Conservation (phyloP, 257 asterid species). For the Capsicum rhomboideum region DNA sequence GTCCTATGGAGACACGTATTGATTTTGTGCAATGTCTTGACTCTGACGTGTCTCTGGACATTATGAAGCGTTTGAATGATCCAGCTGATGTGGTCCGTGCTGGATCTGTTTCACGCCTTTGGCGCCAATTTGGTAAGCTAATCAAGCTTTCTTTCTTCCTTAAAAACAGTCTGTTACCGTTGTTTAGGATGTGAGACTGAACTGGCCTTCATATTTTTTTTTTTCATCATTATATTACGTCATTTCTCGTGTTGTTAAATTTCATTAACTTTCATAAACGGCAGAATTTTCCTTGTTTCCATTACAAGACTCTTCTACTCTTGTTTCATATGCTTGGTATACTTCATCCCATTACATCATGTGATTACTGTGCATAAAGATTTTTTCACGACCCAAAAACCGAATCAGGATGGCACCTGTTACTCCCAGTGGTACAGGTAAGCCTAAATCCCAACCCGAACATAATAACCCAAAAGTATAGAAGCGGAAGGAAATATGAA, state of each 20-base stretch:
- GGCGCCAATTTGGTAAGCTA: constrained; percentile 69
- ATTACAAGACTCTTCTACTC: background rate
- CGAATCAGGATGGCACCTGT: too few relatives aligned
- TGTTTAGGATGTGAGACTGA: background rate
- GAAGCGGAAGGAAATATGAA: too few relatives aligned
- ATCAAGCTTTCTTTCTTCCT: background rate
- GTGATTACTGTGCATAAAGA: background rate
- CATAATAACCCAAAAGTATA: too few relatives aligned
- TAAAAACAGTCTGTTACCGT: background rate
- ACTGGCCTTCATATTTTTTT: background rate
- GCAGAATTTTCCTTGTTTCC: background rate
- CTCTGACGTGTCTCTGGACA: constrained; percentile 30
- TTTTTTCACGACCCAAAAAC: too few relatives aligned
- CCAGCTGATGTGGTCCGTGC: constrained; percentile 62
- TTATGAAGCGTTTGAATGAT: constrained; percentile 53
- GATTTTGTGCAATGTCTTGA: constrained; percentile 49
- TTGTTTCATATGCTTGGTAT: background rate
- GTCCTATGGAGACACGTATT: constrained; percentile 20
- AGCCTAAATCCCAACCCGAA: too few relatives aligned
- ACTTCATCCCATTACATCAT: background rate
- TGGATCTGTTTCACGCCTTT: constrained; percentile 42
- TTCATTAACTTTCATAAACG: background rate
- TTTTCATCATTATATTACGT: background rate
- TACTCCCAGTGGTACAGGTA: too few relatives aligned
- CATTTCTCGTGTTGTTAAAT: background rate